These are phyloP conservation scores for Pelargonium cotyledonis DNA, from an alignment of 441 rosid species.

Conservation along the genomic window DNA sequence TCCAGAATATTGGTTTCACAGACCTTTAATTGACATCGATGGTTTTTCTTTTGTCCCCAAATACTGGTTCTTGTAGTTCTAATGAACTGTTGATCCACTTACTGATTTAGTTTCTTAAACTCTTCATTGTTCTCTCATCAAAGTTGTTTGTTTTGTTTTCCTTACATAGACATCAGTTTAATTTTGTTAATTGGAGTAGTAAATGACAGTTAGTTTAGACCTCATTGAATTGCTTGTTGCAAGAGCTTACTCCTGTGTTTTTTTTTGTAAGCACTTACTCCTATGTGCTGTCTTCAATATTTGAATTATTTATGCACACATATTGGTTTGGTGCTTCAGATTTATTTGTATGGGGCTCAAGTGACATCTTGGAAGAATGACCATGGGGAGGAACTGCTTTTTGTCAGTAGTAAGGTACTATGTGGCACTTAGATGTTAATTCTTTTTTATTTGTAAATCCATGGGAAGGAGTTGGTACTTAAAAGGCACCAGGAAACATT, in stretches of 20 bases:
- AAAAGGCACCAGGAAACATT: neutral
- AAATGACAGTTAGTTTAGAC: neutral
- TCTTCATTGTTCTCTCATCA: neutral
- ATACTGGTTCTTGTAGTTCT: neutral
- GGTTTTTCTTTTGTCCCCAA: neutral
- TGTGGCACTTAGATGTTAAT: constrained; percentile 5
- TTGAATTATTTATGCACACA: neutral
- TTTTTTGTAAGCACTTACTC: too few species aligned
- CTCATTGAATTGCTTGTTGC: neutral
- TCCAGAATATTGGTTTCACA: neutral
- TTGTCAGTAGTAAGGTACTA: constrained; percentile 56
- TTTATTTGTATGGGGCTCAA: constrained; percentile 56
- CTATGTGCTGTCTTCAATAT: neutral
- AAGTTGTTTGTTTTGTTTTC: constrained; percentile 6
- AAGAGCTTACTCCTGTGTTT: neutral
- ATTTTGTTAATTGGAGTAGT: constrained; percentile 1
- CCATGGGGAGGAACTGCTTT: constrained; percentile 50
- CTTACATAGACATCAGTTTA: neutral
- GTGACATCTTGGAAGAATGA: constrained; percentile 68
- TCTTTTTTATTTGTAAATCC: neutral
- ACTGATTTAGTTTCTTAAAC: neutral
- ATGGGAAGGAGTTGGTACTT: neutral
- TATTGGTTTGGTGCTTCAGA: constrained; percentile 23
- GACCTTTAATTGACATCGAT: neutral
- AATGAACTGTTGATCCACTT: neutral